phyloP scores from a whole-genome alignment of 2,329 filamentous ascomycete genomes.

The Decorospora gaudefroyi region DNA sequence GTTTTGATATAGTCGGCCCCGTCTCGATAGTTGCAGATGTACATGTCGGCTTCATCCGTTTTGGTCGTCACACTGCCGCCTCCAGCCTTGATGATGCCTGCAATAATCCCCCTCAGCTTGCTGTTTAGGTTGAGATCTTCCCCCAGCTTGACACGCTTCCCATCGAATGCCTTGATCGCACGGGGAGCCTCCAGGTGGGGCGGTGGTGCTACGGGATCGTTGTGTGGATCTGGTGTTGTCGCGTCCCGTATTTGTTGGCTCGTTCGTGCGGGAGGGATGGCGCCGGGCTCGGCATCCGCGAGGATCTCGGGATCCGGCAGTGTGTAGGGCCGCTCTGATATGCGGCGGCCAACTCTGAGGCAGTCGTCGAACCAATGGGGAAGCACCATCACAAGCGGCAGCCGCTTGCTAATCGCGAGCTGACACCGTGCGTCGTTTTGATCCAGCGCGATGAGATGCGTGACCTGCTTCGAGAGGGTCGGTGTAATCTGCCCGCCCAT shows the following conservation, averaged over 20 bases:
- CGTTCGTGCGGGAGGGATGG: slow-evolving; percentile 55
- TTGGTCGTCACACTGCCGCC: slow-evolving; percentile 70
- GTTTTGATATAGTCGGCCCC: slow-evolving; percentile 77
- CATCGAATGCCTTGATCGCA: slow-evolving; percentile 67
- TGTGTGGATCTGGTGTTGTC: slow-evolving; percentile 38
- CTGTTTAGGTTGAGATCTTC: slow-evolving; percentile 71
- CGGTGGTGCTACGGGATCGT: slow-evolving; percentile 27
- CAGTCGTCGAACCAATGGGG: slow-evolving; percentile 99
- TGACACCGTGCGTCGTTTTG: slow-evolving; percentile 74
- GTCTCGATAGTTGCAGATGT: slow-evolving; percentile 84
- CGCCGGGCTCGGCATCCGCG: slow-evolving; percentile 26
- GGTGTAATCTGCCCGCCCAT: slow-evolving; percentile 82
- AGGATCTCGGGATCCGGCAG: slow-evolving; percentile 86
- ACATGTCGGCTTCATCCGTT: slow-evolving; percentile 75
- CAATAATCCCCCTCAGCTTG: slow-evolving; percentile 69
- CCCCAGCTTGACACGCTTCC: slow-evolving; percentile 77
- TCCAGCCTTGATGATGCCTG: slow-evolving; percentile 70
- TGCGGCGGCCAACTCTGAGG: slow-evolving; percentile 86
- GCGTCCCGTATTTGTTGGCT: slow-evolving; percentile 44
- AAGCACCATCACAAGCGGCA: slow-evolving; percentile 80
- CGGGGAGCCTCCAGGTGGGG: slow-evolving; percentile 32
- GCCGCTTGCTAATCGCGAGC: slow-evolving; percentile 64
- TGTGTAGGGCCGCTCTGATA: slow-evolving; percentile 83
- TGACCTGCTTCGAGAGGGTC: slow-evolving; percentile 72
- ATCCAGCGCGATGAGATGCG: slow-evolving; percentile 84